Evolutionary conservation across 2,329 filamentous ascomycete species (phyloP).

Genomic region (Elsinoe perseae): DNA sequence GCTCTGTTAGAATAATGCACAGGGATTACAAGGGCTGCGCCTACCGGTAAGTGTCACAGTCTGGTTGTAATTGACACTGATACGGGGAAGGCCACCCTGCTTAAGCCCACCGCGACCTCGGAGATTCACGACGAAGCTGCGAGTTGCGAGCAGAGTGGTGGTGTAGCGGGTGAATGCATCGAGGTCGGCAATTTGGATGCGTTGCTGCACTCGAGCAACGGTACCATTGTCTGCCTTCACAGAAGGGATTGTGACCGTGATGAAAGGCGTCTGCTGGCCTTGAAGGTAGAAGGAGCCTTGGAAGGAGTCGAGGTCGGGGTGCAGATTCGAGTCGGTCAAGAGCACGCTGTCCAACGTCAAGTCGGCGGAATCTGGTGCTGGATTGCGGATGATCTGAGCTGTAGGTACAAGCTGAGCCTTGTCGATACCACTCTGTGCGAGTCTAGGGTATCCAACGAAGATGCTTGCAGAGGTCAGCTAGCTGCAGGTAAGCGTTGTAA

Average conservation of each 20-base stretch:
- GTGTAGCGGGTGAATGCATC: constrained; percentile 45
- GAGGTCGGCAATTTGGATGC: constrained; percentile 33
- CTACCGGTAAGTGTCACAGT: constrained; percentile 50
- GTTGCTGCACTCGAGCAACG: constrained; percentile 37
- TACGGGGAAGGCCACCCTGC: constrained; percentile 43
- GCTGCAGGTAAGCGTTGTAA: background rate
- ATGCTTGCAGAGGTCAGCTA: constrained; percentile 33
- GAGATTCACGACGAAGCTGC: constrained; percentile 44
- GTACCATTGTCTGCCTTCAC: constrained; percentile 39
- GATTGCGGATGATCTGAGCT: constrained; percentile 44
- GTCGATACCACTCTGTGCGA: constrained; percentile 49
- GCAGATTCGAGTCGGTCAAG: constrained; percentile 39
- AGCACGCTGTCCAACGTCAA: constrained; percentile 43
- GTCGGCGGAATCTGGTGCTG: constrained; percentile 41
- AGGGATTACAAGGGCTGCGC: constrained; percentile 14
- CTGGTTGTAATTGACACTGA: constrained; percentile 49
- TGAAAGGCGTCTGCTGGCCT: constrained; percentile 33
- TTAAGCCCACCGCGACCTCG: constrained; percentile 47
- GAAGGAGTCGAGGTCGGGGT: constrained; percentile 50
- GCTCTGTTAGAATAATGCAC: constrained; percentile 1
- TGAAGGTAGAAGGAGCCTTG: constrained; percentile 44
- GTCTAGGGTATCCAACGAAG: constrained; percentile 52
- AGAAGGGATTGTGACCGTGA: constrained; percentile 40
- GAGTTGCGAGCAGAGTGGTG: constrained; percentile 40
- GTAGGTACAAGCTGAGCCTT: constrained; percentile 45